Evolutionary conservation across 768 basidiomycete species (phyloP).

Genomic region (Mrakia frigida): DNA sequence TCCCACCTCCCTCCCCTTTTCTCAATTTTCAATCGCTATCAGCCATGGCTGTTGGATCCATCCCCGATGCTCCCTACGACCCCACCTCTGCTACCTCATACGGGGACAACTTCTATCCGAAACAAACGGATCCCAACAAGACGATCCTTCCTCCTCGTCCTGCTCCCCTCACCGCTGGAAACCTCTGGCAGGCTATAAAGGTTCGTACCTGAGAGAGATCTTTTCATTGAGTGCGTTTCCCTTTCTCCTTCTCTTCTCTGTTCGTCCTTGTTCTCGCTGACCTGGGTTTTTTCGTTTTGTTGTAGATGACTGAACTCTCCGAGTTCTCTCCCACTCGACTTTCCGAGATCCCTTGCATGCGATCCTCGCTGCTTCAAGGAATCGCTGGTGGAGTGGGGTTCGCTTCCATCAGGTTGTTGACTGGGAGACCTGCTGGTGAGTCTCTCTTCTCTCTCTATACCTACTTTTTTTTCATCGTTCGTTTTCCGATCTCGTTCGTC

Average conservation of each 20-base stretch:
- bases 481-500: background rate
- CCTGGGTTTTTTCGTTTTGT: background rate
- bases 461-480: background rate
- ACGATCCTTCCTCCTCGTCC: constrained; percentile 22
- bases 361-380: constrained; percentile 24
- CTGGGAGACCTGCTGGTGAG: constrained; percentile 22
- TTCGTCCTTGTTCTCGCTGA: background rate
- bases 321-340: constrained; percentile 20
- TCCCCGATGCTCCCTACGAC: constrained; percentile 12
- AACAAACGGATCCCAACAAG: constrained; percentile 24
- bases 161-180: constrained; percentile 7
- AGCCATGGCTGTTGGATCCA: constrained; percentile 1
- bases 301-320: constrained; percentile 14
- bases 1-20: no score
- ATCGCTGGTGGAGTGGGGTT: constrained; percentile 21
- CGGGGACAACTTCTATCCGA: constrained; percentile 22
- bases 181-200: constrained; percentile 27
- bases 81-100: constrained; percentile 1
- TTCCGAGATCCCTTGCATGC: constrained; percentile 28
- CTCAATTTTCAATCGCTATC: background rate
- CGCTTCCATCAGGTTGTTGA: constrained; percentile 9
- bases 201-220: background rate
- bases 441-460: background rate
- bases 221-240: background rate
- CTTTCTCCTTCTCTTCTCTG: background rate